Percentiles rank a stretch among this genome's conserved stretches.
Conservation (phyloP, 139 green algal genomes). For the Penium margaritaceum region DNA sequence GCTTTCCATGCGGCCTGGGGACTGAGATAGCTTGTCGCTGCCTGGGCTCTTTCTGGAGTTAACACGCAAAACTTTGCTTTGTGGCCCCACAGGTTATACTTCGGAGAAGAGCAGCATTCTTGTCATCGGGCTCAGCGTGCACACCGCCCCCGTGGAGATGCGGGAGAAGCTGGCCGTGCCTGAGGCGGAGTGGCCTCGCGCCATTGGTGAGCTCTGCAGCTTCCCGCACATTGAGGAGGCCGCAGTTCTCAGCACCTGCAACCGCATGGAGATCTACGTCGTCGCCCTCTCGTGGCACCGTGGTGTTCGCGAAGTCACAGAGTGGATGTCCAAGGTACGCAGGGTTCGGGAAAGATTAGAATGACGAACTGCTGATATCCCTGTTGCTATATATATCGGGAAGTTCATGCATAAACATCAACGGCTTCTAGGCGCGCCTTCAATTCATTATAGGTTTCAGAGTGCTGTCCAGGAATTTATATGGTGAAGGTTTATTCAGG, state of each 20-base stretch:
- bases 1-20: too few species aligned
- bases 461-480: background rate
- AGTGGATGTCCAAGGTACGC: conserved; percentile 82
- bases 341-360: background rate
- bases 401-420: too few species aligned
- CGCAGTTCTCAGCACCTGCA: conserved; percentile 93
- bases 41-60: too few species aligned
- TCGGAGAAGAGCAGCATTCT: conserved; percentile 86
- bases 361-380: background rate
- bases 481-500: background rate
- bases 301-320: conserved; percentile 88
- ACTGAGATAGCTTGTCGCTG: too few species aligned
- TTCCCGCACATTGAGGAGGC: conserved; percentile 98
- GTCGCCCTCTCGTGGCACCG: conserved; percentile 88
- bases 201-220: conserved; percentile 81
- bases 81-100: conserved; percentile 35
- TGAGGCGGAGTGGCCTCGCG: conserved; percentile 83
- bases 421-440: too few species aligned
- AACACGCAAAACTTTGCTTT: too few species aligned
- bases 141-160: conserved; percentile 89
- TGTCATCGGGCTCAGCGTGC: conserved; percentile 87
- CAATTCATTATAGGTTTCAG: too few species aligned
- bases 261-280: conserved; percentile 97
- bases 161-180: conserved; percentile 94
- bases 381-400: too few species aligned